Base-by-base conservation (phyloP, 805 yeast species). In the Candida sonorensis region DNA sequence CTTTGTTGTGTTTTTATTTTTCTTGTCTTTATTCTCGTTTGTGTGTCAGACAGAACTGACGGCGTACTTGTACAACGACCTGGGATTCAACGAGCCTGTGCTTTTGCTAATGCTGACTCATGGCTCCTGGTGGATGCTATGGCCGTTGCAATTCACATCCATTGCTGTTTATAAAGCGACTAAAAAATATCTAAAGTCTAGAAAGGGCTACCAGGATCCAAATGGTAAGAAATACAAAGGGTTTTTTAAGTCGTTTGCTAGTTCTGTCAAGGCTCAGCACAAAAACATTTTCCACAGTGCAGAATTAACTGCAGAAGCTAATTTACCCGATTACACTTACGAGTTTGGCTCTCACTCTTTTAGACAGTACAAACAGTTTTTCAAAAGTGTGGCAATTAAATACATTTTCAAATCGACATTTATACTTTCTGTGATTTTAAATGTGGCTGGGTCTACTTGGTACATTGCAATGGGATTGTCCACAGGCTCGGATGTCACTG, bases 401-500 rank as follows among this genome's bases (percentile, higher is more conserved):
- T 74, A 77, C 50, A 59, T 81, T 10, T 42, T 69, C 23, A 44
- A 45, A 23, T 59, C 67, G 16, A 53, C 73, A 4, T 55, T 65
- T 3, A 30, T 68, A 3, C 59, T 81, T 19, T 67, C 81, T 3
- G 19, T 71, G 7, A 69, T 85, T 6, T 62, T 85, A 38, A 82
- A 82, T 13, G 38, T 75, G 2, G 95, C 94, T 0, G 95, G 94
- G 2, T 63, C 72, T 13, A 74, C 94, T 2, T 85, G 95, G 95
- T 86, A 84, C 51, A 69, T 82, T 12, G 81, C 95, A 9, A 83
- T 86, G 76, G 67, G 77, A 19, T 58, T 82, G 50, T 77, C 94
- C 1, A 81, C 87, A 18, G 85, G 94, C 0, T 68, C 85, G 3
- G 95, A 86, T 48, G 81, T 86, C 23, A 86, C 95, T 2, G 95